phyloP scores from a whole-genome alignment of 176 grass and related monocot species.

The Phragmites australis region DNA sequence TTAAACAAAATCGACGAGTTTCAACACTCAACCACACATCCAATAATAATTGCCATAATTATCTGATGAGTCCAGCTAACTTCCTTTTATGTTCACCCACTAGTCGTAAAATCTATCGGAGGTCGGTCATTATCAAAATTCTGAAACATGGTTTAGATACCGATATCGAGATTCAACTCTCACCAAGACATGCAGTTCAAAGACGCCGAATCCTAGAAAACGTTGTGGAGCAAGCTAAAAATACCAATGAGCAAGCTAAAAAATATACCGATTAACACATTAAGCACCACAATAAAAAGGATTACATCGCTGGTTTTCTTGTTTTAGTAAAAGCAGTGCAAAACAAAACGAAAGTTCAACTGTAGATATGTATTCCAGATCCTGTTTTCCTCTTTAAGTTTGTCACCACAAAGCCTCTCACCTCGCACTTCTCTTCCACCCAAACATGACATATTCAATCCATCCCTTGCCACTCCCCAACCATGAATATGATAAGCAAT shows the following conservation, averaged over 20 bases:
- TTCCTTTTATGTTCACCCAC: slow-evolving; percentile 6
- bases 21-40: slow-evolving; percentile 44
- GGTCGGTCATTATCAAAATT: slow-evolving; percentile 16
- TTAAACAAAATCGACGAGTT: slow-evolving; percentile 27
- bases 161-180: neutral
- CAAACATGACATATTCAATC: slow-evolving; percentile 51
- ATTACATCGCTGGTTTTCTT: neutral
- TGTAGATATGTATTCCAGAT: neutral
- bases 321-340: neutral
- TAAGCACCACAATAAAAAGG: neutral
- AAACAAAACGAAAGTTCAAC: slow-evolving; percentile 11
- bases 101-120: slow-evolving; percentile 22
- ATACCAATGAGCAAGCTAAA: neutral
- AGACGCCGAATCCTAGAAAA: no score
- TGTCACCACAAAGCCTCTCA: slow-evolving; percentile 43
- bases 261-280: neutral
- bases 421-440: slow-evolving; percentile 67
- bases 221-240: neutral
- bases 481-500: slow-evolving; percentile 52
- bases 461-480: slow-evolving; percentile 41
- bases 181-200: neutral
- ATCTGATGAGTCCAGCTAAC: slow-evolving; percentile 18
- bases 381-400: neutral
- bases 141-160: neutral
- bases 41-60: slow-evolving; percentile 43